Conservation (phyloP, 805 yeast species). For the Scheffersomyces stipitis region DNA sequence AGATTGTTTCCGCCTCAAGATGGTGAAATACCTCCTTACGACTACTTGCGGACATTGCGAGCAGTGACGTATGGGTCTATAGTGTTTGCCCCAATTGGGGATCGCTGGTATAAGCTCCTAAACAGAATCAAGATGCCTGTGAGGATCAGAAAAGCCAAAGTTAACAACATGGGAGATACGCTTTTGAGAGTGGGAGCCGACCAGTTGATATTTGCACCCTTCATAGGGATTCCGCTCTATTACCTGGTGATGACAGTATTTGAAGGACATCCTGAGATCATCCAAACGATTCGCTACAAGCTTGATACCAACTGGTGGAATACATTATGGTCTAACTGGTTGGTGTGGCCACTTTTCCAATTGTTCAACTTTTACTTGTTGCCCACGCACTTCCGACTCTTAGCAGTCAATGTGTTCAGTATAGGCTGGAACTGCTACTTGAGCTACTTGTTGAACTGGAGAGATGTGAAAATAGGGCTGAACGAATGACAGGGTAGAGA, state of each 20-base stretch:
- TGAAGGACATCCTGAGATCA: conserved; percentile 48
- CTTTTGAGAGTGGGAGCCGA: conserved; percentile 59
- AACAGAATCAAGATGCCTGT: conserved; percentile 40
- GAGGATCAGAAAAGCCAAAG: not conserved
- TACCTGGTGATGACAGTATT: conserved; percentile 64
- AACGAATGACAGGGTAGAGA: conserved; percentile 3
- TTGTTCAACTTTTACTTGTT: conserved; percentile 69
- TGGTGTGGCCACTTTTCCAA: conserved; percentile 91
- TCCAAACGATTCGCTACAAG: conserved; percentile 40
- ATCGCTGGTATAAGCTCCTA: conserved; percentile 64
- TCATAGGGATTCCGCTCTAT: conserved; percentile 69
- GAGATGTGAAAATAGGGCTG: conserved; percentile 2
- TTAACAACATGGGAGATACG: conserved; percentile 15
- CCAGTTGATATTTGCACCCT: conserved; percentile 76
- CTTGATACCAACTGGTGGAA: conserved; percentile 56
- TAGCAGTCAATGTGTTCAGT: conserved; percentile 68
- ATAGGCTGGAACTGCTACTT: conserved; percentile 84
- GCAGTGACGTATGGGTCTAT: conserved; percentile 71
- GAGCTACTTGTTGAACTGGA: conserved; percentile 45
- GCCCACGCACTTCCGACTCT: conserved; percentile 68
- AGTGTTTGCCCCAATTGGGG: conserved; percentile 75
- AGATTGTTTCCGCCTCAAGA: conserved; percentile 36
- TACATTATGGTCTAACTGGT: conserved; percentile 75
- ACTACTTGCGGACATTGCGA: conserved; percentile 56
- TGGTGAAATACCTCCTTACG: conserved; percentile 33